Evolutionary conservation across 1,284 basidiomycete species (phyloP).

Genomic region (Fomitopsis betulina): DNA sequence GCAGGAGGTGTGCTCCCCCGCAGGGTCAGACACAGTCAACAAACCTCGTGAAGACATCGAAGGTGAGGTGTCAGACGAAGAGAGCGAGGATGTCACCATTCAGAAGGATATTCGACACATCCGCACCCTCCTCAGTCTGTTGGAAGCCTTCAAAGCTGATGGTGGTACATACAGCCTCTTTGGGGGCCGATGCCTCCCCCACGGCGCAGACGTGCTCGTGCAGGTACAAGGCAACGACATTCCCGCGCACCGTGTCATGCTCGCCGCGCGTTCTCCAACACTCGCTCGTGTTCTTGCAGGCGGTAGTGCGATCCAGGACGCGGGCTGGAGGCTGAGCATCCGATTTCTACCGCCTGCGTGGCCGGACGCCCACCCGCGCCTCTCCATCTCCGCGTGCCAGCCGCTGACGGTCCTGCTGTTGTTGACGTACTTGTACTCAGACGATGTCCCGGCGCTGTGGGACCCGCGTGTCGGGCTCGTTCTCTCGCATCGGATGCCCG

Average conservation of each 20-base stretch:
- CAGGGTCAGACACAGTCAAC: not conserved
- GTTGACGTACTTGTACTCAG: slow-evolving; percentile 85
- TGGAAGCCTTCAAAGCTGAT: slow-evolving; percentile 23
- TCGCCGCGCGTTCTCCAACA: slow-evolving; percentile 55
- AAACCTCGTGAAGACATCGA: not conserved
- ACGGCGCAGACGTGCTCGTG: slow-evolving; percentile 66
- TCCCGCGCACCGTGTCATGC: slow-evolving; percentile 64
- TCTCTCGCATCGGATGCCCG: slow-evolving; percentile 39
- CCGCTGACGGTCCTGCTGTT: slow-evolving; percentile 74
- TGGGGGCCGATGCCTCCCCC: slow-evolving; percentile 20
- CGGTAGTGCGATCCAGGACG: slow-evolving; percentile 22
- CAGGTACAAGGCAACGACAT: slow-evolving; percentile 39
- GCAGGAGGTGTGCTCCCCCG: not conserved
- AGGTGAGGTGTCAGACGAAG: slow-evolving; percentile 23
- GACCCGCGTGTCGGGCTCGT: slow-evolving; percentile 65
- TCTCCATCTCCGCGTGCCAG: slow-evolving; percentile 49
- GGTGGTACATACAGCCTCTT: slow-evolving; percentile 12
- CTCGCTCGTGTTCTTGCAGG: slow-evolving; percentile 44
- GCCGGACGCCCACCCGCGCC: slow-evolving; percentile 12
- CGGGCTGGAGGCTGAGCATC: slow-evolving; percentile 28
- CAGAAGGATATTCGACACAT: slow-evolving; percentile 47
- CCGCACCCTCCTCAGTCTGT: slow-evolving; percentile 35
- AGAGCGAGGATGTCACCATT: slow-evolving; percentile 38
- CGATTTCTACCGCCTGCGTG: slow-evolving; percentile 14
- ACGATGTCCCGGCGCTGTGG: slow-evolving; percentile 82